phyloP scores from a whole-genome alignment of 345 rosid genomes.

The Eutrema japonicum region DNA sequence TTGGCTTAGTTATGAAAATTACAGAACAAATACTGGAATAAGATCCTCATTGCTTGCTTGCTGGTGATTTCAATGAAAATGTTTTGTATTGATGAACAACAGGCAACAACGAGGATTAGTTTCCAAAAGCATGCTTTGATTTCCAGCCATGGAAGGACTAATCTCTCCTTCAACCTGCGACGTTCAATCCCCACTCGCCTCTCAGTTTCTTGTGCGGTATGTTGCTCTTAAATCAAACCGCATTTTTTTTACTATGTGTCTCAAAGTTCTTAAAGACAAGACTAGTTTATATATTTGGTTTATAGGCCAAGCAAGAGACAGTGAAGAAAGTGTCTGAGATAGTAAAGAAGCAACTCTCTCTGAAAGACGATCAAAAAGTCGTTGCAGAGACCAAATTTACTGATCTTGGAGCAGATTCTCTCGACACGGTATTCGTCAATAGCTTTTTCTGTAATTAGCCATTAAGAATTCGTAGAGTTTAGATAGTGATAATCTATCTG shows the following conservation, averaged over 20 bases:
- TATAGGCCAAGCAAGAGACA: conserved; percentile 68
- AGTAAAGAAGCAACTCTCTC: conserved; percentile 69
- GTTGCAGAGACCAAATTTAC: conserved; percentile 59
- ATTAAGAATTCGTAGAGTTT: neutral
- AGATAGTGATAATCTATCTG: neutral
- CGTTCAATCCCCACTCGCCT: conserved; percentile 50
- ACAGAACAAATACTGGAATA: conserved; percentile 17
- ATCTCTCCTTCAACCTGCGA: conserved; percentile 46
- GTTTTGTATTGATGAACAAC: conserved; percentile 25
- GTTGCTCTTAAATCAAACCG: conserved; percentile 21
- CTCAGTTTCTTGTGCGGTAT: conserved; percentile 61
- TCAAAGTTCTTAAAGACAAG: neutral
- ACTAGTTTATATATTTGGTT: conserved; percentile 2
- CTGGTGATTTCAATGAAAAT: neutral
- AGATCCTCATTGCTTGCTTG: neutral
- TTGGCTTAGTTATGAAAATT: neutral
- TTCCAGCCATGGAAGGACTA: conserved; percentile 47
- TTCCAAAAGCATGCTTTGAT: conserved; percentile 42
- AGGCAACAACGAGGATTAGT: conserved; percentile 46
- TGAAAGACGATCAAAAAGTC: conserved; percentile 45
- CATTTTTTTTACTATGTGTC: neutral
- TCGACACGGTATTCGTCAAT: conserved; percentile 57
- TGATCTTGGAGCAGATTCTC: conserved; percentile 81
- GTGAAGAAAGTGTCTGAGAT: conserved; percentile 62
- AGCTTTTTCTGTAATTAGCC: neutral